These are phyloP conservation scores for Aplosporella prunicola DNA, from an alignment of 2,329 filamentous ascomycete species.

Conservation along the genomic window DNA sequence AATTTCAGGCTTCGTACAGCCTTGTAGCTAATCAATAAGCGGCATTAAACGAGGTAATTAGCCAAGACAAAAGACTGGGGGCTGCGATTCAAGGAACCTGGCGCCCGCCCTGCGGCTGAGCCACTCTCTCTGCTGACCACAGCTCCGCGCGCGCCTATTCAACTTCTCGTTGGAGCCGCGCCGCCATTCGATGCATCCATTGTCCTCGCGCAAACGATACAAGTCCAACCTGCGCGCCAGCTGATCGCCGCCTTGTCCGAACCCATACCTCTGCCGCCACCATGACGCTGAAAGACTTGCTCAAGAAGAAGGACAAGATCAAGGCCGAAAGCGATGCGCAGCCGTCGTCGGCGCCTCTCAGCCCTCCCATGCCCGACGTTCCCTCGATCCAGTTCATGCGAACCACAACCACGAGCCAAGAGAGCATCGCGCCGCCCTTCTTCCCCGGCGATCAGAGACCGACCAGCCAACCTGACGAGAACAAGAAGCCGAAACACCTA, in stretches of 20 bases:
- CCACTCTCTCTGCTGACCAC: slow-evolving; percentile 9
- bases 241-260: background rate
- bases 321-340: slow-evolving; percentile 21
- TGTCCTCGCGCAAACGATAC: slow-evolving; percentile 7
- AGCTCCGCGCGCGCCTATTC: background rate
- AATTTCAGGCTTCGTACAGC: too few relatives aligned
- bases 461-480: slow-evolving; percentile 13
- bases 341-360: slow-evolving; percentile 11
- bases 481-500: slow-evolving; percentile 19
- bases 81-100: slow-evolving; percentile 10
- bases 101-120: slow-evolving; percentile 6
- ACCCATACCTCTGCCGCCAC: slow-evolving; percentile 21
- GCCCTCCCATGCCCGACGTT: slow-evolving; percentile 22
- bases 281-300: slow-evolving; percentile 52
- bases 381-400: slow-evolving; percentile 72
- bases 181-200: background rate
- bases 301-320: slow-evolving; percentile 54
- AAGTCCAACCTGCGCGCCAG: slow-evolving; percentile 8
- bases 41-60: slow-evolving; percentile 9
- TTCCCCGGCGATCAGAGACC: slow-evolving; percentile 35
- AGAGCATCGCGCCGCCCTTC: slow-evolving; percentile 63
- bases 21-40: too few relatives aligned
- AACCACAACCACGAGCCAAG: slow-evolving; percentile 70
- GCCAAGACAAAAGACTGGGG: slow-evolving; percentile 10
- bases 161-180: background rate